These are phyloP conservation scores for Neonectria hederae DNA, from an alignment of 2,329 filamentous ascomycete species.

Conservation along the genomic window DNA sequence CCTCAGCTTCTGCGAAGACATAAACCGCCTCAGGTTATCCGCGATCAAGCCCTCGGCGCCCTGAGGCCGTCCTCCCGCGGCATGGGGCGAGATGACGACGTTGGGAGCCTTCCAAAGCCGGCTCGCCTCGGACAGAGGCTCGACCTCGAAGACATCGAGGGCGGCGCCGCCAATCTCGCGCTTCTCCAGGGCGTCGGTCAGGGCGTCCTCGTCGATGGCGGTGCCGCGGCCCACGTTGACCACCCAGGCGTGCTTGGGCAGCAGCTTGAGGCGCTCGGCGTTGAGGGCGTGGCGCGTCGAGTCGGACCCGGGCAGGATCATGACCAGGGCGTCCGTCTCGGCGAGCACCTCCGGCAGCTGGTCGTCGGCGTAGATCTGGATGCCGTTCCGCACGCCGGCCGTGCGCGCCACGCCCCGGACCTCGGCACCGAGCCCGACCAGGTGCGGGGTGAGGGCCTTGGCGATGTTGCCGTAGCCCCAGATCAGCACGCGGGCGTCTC, in stretches of 20 bases:
- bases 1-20: conserved; percentile 67
- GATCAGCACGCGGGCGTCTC: conserved; percentile 65
- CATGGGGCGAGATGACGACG: conserved; percentile 64
- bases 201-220: conserved; percentile 59
- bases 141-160: conserved; percentile 59
- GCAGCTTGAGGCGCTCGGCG: conserved; percentile 59
- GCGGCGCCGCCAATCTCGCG: conserved; percentile 58
- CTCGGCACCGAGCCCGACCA: conserved; percentile 64
- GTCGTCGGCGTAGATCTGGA: conserved; percentile 66
- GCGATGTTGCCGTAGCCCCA: conserved; percentile 76
- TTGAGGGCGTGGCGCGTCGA: conserved; percentile 66
- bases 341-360: conserved; percentile 62
- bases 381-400: conserved; percentile 65
- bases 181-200: conserved; percentile 55
- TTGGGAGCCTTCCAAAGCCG: conserved; percentile 63
- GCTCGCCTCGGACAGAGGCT: conserved; percentile 55
- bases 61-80: conserved; percentile 69
- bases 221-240: conserved; percentile 63
- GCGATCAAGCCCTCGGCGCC: conserved; percentile 67
- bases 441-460: conserved; percentile 65
- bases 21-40: conserved; percentile 67
- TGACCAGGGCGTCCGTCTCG: conserved; percentile 71
- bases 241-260: conserved; percentile 67
- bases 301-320: conserved; percentile 70
- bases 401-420: conserved; percentile 67